Evolutionary conservation across 2,329 filamentous ascomycete species (phyloP).

Genomic region (Juglanconis juglandina): DNA sequence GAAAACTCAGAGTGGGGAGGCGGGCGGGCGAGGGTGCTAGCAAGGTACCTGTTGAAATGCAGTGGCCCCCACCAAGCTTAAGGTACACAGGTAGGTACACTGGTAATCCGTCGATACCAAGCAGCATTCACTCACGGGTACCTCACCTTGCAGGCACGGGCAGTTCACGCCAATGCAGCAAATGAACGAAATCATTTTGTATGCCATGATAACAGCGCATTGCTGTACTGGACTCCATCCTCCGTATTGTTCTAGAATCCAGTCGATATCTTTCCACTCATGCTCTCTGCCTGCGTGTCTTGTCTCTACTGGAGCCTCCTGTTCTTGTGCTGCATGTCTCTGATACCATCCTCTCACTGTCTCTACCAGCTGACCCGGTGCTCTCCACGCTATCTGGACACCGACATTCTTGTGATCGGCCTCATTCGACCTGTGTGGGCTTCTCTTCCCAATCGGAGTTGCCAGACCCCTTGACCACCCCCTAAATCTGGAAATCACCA

Average conservation of each 20-base stretch:
- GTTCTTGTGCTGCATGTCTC: neutral
- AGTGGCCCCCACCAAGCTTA: slow-evolving; percentile 6
- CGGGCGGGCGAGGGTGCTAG: slow-evolving; percentile 12
- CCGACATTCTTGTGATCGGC: slow-evolving; percentile 18
- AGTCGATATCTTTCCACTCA: neutral
- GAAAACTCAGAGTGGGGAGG: neutral
- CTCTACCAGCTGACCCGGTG: neutral
- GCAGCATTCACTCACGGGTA: neutral
- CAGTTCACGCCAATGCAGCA: neutral
- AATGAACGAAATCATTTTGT: neutral
- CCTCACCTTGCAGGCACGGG: neutral
- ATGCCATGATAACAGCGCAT: neutral
- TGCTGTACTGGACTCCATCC: neutral
- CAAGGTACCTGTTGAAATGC: slow-evolving; percentile 14
- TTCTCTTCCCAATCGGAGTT: slow-evolving; percentile 10
- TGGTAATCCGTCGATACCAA: no score
- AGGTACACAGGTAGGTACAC: slow-evolving; percentile 2
- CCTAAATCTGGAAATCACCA: slow-evolving; percentile 19
- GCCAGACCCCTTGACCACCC: slow-evolving; percentile 8
- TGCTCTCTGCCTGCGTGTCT: neutral
- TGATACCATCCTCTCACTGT: neutral
- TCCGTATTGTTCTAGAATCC: neutral
- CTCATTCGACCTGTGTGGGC: slow-evolving; percentile 11
- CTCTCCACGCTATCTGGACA: slow-evolving; percentile 5
- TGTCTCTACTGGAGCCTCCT: neutral